Evolutionary conservation across 768 basidiomycete species (phyloP), one percentile per base, ranked within the genome.

Genomic region (Cystobasidium tubakii): DNA sequence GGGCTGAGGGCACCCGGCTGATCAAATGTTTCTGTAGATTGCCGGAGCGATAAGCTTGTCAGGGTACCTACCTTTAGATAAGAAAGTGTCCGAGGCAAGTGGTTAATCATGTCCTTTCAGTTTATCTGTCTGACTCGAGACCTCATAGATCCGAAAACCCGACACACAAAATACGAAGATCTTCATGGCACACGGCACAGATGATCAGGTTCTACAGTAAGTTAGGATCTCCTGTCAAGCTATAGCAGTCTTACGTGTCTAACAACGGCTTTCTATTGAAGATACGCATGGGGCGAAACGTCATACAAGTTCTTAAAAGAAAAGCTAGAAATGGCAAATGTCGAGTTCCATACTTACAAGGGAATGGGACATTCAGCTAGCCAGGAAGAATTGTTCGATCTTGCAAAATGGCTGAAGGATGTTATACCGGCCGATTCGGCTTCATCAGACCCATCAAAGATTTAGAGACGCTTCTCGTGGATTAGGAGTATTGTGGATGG

Each of bases 161-260:
- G 55, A 12, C 23, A 54, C 66, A 2, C 66, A 62, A 50, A 39
- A 67, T 34, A 23, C 42, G 15, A 39, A 46, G 39, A 31, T 69
- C 34, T 74, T 74, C 57, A 50, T 67, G 70, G 74, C 44, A 29
- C 74, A 74, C 31, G 74, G 74, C 23, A 74, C 46, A 43, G 13
- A 9, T 9, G 74, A 74, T 60, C 46, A 43, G 17, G 74, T 74
- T 19, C 23, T 74, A 29, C 23, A 55, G 66, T 74, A 60, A 55
- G 69, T 39, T 9, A 29, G 25, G 6, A 3, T 29, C 1, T 13
- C 12, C 9, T 29, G 9, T 3, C 54, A 23, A 25, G n/a, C 23
- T 31, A 31, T 10, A 10, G 9, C 23, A n/a, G 65, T 39, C n/a
- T n/a, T n/a, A n/a, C n/a, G n/a, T n/a, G n/a, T n/a, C n/a, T n/a